Conservation (phyloP, 2,329 filamentous ascomycete genomes). For the Cladophialophora exuberans region DNA sequence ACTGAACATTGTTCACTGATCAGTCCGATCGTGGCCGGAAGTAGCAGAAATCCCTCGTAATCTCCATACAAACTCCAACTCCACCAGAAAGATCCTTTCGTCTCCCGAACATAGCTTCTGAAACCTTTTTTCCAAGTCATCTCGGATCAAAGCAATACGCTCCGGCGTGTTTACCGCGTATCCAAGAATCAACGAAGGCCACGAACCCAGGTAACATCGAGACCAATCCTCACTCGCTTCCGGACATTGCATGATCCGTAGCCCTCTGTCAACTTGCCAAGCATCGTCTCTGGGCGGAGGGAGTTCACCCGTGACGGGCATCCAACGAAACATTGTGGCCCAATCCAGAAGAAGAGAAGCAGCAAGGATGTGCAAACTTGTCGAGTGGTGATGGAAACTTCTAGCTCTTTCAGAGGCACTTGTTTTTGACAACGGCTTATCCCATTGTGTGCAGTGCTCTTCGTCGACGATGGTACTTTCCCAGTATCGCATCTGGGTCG, state of each 20-base stretch:
- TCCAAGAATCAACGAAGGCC: conserved; percentile 25
- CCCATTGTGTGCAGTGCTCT: conserved; percentile 15
- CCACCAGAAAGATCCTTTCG: conserved; percentile 17
- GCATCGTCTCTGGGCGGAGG: conserved; percentile 17
- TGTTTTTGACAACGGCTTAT: background rate
- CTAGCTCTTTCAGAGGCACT: conserved; percentile 5
- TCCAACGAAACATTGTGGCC: conserved; percentile 13
- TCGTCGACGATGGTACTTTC: conserved; percentile 18
- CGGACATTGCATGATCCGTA: conserved; percentile 24
- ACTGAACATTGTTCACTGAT: too few relatives aligned
- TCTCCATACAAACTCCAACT: conserved; percentile 24
- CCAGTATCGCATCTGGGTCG: conserved; percentile 17
- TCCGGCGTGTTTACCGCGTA: conserved; percentile 22
- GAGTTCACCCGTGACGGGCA: background rate
- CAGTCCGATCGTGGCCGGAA: too few relatives aligned
- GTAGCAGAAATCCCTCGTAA: conserved; percentile 14
- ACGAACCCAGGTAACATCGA: conserved; percentile 26
- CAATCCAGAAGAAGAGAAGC: conserved; percentile 24
- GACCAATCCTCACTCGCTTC: conserved; percentile 22
- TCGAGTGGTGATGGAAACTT: conserved; percentile 22
- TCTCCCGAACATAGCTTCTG: conserved; percentile 16
- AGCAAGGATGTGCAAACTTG: conserved; percentile 24
- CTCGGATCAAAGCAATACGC: conserved; percentile 17
- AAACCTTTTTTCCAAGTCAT: conserved; percentile 16
- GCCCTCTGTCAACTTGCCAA: conserved; percentile 22